Base-by-base conservation (phyloP, 371 early-diverging fungal genomes). In the Encephalitozoon romaleae region DNA sequence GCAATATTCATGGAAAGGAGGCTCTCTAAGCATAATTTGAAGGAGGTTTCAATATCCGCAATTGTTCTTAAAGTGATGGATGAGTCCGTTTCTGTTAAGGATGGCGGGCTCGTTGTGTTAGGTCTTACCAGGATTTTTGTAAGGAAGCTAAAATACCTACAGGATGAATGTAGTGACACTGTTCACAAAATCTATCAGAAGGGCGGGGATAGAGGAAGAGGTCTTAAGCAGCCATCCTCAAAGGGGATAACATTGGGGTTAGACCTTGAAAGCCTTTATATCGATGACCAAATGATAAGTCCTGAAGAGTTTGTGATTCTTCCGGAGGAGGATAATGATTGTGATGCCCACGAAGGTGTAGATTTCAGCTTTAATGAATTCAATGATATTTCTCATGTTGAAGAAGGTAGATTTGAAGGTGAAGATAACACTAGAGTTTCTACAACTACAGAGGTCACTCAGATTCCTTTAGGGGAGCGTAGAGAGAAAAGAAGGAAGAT, bases 401-500 rank as follows among this genome's bases (percentile, higher is more conserved):
- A 59, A 21, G 34, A 59, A 15, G 38, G 15, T 9, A 59, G 59
- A n/a, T 8, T 34, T 59, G 59, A 4, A 18, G 8, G 21, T 15
- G 59, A 59, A n/a, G 59, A 59, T n/a, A 38, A 28, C 30, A 34
- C 59, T n/a, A 12, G 30, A 38, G 34, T 2, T 34, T 34, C 34
- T 1, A 59, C 34, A n/a, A 12, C 59, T 12, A 59, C 59, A 0
- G 59, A 59, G 30, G 34, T 59, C 1, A 59, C 59, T 11, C 59
- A 59, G n/a, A 59, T 59, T 59, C 34, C 59, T 12, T 34, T 59
- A n/a, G 59, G 15, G 15, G 59, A 59, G 59, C 38, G 38, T 12
- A 59, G n/a, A 18, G 59, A 59, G 59, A 59, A 59, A 38, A 59
- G 34, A 34, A 59, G 59, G 15, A 59, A 21, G 34, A 59, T 59